Conservation (phyloP, 805 yeast genomes). For the Ogataea dorogensis region DNA sequence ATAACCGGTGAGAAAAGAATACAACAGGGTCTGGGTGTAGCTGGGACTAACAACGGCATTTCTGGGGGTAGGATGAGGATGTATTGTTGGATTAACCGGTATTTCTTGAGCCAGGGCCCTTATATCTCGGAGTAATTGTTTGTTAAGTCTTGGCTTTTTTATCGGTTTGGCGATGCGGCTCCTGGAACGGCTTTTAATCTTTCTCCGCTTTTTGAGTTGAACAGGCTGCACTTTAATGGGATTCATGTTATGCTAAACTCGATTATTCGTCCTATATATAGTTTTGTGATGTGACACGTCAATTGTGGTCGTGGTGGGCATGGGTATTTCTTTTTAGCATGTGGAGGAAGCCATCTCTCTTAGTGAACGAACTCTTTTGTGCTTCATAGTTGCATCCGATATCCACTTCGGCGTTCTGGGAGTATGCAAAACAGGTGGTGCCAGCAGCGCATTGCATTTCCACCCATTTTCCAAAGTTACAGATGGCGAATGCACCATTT, state of each 20-base stretch:
- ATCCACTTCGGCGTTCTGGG: constrained; percentile 40
- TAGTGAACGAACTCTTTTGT: constrained; percentile 31
- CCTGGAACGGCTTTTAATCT: not conserved
- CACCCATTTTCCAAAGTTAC: constrained; percentile 60
- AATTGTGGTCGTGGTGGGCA: constrained; percentile 19
- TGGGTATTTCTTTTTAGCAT: constrained; percentile 27
- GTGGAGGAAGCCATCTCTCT: constrained; percentile 29
- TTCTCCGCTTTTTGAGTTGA: not conserved
- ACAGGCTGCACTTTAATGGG: constrained; percentile 6
- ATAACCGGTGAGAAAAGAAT: constrained; percentile 19
- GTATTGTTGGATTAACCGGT: too few relatives aligned
- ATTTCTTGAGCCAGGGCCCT: constrained; percentile 1
- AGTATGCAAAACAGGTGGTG: constrained; percentile 59
- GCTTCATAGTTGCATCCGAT: constrained; percentile 47
- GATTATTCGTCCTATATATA: constrained; percentile 6
- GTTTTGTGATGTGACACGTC: constrained; percentile 2
- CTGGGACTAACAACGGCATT: too few relatives aligned
- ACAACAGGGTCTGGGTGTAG: constrained; percentile 12
- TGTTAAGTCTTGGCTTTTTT: constrained; percentile 1
- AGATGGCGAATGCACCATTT: constrained; percentile 52
- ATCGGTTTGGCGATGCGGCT: constrained; percentile 1
- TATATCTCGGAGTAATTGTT: constrained; percentile 1
- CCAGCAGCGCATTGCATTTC: constrained; percentile 56
- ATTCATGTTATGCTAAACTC: not conserved
- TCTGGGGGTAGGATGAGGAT: too few relatives aligned